A percentile compares a stretch with the other conserved stretches of the same genome.
Conservation (phyloP, 768 basidiomycete genomes). For the Lentinus brumalis region DNA sequence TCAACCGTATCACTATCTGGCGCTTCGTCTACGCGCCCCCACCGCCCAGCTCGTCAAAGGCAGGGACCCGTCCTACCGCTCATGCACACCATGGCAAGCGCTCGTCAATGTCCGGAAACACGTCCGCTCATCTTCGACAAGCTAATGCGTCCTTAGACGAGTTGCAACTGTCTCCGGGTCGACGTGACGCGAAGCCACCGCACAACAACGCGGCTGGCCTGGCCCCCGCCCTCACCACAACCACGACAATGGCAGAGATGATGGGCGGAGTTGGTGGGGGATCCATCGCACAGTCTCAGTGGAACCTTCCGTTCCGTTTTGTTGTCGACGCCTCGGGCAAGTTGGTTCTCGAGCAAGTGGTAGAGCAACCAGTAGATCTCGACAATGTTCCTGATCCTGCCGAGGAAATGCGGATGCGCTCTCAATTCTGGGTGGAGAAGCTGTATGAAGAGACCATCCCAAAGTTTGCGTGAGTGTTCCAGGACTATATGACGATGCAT, state of each 20-base stretch:
- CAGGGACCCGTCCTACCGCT: constrained; percentile 17
- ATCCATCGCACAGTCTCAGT: constrained; percentile 15
- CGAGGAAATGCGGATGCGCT: constrained; percentile 48
- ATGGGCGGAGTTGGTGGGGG: constrained; percentile 23
- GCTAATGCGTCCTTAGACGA: constrained; percentile 18
- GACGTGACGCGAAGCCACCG: constrained; percentile 35
- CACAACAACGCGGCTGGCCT: constrained; percentile 53
- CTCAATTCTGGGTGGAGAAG: constrained; percentile 73
- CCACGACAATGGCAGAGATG: constrained; percentile 51
- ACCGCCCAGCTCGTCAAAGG: constrained; percentile 42
- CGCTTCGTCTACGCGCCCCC: constrained; percentile 56
- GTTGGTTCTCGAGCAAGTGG: constrained; percentile 2
- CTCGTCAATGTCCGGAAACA: constrained; percentile 20
- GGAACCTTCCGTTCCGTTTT: constrained; percentile 16
- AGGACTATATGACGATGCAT: too few relatives aligned
- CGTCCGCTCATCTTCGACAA: constrained; percentile 17
- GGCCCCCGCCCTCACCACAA: constrained; percentile 53
- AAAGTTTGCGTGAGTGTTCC: constrained; percentile 47
- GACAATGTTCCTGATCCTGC: constrained; percentile 24
- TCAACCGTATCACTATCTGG: constrained; percentile 64
- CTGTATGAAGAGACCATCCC: constrained; percentile 52
- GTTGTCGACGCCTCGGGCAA: constrained; percentile 13
- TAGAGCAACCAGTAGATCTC: constrained; percentile 1
- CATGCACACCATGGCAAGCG: constrained; percentile 23
- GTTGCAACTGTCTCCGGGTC: constrained; percentile 11